Base-by-base conservation (phyloP, 495 filamentous ascomycete species). In the Lepidopterella palustris region DNA sequence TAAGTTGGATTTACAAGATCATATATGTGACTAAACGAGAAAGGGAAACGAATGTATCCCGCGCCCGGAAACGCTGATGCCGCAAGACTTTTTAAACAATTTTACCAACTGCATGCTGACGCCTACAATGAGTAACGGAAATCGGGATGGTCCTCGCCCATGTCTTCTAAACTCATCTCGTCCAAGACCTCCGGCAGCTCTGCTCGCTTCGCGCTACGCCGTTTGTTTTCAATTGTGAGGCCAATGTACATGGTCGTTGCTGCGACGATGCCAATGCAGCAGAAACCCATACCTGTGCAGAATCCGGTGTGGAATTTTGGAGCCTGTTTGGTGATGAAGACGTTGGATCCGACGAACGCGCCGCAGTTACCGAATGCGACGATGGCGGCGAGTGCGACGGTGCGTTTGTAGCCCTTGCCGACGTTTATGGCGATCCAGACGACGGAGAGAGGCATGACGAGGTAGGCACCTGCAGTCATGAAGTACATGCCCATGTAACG, bases 401-500 rank as follows among this genome's bases (percentile, higher is more conserved):
- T 63, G 23, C 64, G 60, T 29, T 67, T 67, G 49, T 67, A 64
- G 2, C 64, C 64, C 40, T 64, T 67, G 9, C 61, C 60, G 9
- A 63, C 61, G 47, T 67, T 67, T 25, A 67, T 64, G 21, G 64
- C 55, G 1, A 57, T 29, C 64, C 64, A 67, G 25, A 67, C 61
- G 11, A 67, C 61, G 4, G 53, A 23, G 21, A 55, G 35, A 20
- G 88, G 85, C 25, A 84, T 80, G 1, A 77, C 75, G 0, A 79
- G 76, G 58, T 80, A 86, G 59, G 80, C 77, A 55, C 84, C 85
- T 31, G 80, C 81, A 1, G 86, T 80, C 1, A 81, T 83, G 20
- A 91, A 72, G 63, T 89, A 90, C 3, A 90, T 79, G 4, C 86
- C 87, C 35, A 78, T 85, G 65, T 92, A 92, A 0, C 86, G 79